Percentiles rank a stretch among this genome's conserved stretches.
phyloP scores from a whole-genome alignment of 2,329 filamentous ascomycete species.

The Coniochaeta ligniaria region DNA sequence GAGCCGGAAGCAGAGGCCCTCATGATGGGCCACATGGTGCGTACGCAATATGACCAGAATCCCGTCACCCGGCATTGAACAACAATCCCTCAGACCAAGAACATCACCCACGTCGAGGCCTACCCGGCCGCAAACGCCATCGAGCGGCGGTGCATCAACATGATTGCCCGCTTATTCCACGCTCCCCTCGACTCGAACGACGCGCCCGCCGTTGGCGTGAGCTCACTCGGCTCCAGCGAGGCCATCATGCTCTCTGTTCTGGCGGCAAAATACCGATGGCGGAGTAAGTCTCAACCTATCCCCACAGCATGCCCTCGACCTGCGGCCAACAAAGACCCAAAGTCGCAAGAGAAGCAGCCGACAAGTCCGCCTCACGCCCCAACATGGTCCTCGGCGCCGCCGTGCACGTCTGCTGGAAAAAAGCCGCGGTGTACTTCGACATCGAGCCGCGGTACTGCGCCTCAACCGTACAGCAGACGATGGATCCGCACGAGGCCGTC shows the following conservation, averaged over 20 bases:
- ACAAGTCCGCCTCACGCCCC: conserved; percentile 71
- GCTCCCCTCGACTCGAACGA: conserved; percentile 44
- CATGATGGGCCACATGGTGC: no score
- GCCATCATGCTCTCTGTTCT: conserved; percentile 77
- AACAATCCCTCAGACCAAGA: conserved; percentile 88
- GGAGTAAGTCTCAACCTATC: conserved; percentile 77
- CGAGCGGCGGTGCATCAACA: conserved; percentile 86
- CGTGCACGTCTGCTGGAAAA: conserved; percentile 97
- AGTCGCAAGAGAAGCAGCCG: no score
- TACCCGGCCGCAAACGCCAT: conserved; percentile 77
- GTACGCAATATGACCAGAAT: no score
- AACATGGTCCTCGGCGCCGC: conserved; percentile 96
- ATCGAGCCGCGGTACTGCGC: conserved; percentile 81
- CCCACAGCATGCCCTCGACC: no score
- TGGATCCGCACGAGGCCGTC: conserved; percentile 54
- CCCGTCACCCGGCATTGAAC: no score
- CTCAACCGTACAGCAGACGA: no score
- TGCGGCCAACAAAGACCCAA: no score
- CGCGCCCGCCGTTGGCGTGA: conserved; percentile 69
- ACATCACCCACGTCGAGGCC: conserved; percentile 88
- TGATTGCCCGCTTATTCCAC: conserved; percentile 87
- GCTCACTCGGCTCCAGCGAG: conserved; percentile 83
- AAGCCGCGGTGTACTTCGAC: conserved; percentile 83
- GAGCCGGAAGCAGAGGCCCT: conserved; percentile 94
- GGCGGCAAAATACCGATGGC: conserved; percentile 95